These are phyloP conservation scores for Moricandia arvensis DNA, from an alignment of 345 rosid species.

Conservation along the genomic window DNA sequence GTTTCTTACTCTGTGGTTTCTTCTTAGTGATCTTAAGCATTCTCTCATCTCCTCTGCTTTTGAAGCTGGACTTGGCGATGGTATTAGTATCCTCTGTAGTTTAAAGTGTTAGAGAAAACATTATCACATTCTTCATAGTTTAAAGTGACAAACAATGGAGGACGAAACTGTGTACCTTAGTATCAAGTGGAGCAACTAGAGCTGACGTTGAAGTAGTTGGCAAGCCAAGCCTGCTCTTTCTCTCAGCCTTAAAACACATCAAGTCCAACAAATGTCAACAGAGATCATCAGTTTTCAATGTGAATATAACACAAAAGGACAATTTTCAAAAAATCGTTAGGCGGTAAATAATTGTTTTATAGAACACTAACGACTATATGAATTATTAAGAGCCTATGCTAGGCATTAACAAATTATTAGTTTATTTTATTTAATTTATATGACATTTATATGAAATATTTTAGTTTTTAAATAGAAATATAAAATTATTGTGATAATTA, in stretches of 20 bases:
- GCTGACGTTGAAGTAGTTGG: constrained; percentile 26
- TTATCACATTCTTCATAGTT: neutral
- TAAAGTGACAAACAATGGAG: neutral
- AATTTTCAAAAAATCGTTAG: too few relatives aligned
- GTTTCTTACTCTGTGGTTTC: constrained; percentile 49
- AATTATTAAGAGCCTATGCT: too few relatives aligned
- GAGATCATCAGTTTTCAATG: neutral
- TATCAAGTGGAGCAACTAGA: constrained; percentile 21
- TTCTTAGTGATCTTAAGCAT: constrained; percentile 67
- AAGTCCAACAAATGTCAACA: neutral
- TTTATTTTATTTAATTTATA: too few relatives aligned
- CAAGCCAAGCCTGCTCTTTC: constrained; percentile 54
- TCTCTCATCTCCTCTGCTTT: constrained; percentile 61
- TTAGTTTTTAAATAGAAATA: too few relatives aligned
- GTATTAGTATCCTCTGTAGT: neutral
- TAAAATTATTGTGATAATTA: too few relatives aligned
- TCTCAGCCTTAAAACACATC: constrained; percentile 43
- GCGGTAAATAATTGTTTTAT: too few relatives aligned
- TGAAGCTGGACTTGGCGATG: neutral
- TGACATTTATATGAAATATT: too few relatives aligned
- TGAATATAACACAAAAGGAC: neutral
- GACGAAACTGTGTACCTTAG: constrained; percentile 32
- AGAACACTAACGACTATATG: too few relatives aligned
- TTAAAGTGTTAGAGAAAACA: neutral
- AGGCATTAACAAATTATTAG: too few relatives aligned